These are phyloP conservation scores for Phytophthora tentaculata DNA, from an alignment of 352 stramenopile genomes.

Conservation along the genomic window DNA sequence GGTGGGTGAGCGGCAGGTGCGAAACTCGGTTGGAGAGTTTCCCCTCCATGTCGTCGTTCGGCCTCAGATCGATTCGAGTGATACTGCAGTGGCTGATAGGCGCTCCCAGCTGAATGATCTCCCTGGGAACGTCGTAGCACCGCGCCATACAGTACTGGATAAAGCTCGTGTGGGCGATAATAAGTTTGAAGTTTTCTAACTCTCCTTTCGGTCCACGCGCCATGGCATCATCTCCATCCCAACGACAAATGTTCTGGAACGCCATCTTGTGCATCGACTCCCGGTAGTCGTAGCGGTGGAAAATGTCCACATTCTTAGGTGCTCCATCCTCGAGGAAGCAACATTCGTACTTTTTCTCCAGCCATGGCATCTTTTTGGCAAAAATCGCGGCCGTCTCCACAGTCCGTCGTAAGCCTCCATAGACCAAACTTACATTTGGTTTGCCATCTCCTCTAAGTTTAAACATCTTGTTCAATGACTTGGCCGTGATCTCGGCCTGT, in stretches of 20 bases:
- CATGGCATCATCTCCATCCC: conserved; percentile 43
- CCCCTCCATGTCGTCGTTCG: conserved; percentile 53
- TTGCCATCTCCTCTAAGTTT: conserved; percentile 39
- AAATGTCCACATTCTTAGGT: conserved; percentile 57
- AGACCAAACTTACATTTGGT: conserved; percentile 60
- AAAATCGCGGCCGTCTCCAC: conserved; percentile 74
- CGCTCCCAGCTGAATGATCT: conserved; percentile 79
- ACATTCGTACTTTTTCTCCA: conserved; percentile 64
- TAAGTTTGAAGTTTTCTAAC: conserved; percentile 67
- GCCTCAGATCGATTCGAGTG: conserved; percentile 68
- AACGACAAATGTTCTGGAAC: conserved; percentile 73
- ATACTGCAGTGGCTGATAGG: conserved; percentile 80
- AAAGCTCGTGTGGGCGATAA: conserved; percentile 83
- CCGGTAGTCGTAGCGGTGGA: conserved; percentile 71
- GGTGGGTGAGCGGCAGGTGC: conserved; percentile 74
- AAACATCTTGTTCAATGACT: conserved; percentile 59
- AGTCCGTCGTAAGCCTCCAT: conserved; percentile 67
- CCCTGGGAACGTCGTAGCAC: conserved; percentile 69
- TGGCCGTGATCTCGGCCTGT: conserved; percentile 61
- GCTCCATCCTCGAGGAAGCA: conserved; percentile 81
- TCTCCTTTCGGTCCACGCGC: conserved; percentile 30
- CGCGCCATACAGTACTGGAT: conserved; percentile 76
- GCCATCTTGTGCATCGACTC: conserved; percentile 82
- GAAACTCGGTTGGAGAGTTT: conserved; percentile 69
- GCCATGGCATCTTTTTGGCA: conserved; percentile 68